Conservation (phyloP, 805 yeast species). For the Candida khao-thaluensis region DNA sequence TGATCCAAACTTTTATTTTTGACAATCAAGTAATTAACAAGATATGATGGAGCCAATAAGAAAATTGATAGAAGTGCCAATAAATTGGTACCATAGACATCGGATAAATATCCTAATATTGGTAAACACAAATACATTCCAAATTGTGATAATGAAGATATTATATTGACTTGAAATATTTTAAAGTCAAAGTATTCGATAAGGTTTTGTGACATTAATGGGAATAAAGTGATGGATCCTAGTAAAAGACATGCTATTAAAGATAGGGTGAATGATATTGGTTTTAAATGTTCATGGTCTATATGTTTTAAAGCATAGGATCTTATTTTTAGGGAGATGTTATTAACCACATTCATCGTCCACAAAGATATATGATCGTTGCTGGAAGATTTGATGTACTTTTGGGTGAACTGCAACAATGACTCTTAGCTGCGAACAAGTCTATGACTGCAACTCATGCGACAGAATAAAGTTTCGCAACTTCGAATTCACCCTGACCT, state of each 20-base stretch:
- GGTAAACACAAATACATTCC: slow-evolving; percentile 90
- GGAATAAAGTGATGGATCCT: slow-evolving; percentile 81
- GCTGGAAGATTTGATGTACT: too few relatives aligned
- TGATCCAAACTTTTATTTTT: background rate
- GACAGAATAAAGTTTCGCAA: too few relatives aligned
- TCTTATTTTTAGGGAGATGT: slow-evolving; percentile 6
- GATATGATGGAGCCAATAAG: slow-evolving; percentile 69
- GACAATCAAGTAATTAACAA: slow-evolving; percentile 24
- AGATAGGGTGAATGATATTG: slow-evolving; percentile 55
- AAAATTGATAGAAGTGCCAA: slow-evolving; percentile 60
- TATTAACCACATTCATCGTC: slow-evolving; percentile 5
- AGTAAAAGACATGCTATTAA: slow-evolving; percentile 67
- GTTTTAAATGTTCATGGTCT: slow-evolving; percentile 33
- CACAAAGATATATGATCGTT: too few relatives aligned
- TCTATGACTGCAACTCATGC: too few relatives aligned
- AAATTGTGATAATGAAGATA: slow-evolving; percentile 69
- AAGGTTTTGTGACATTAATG: slow-evolving; percentile 74
- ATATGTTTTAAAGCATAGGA: background rate
- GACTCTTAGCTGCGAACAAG: too few relatives aligned
- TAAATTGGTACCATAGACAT: slow-evolving; percentile 78
- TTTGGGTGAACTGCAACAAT: too few relatives aligned
- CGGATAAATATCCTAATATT: slow-evolving; percentile 75
- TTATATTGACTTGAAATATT: slow-evolving; percentile 64
- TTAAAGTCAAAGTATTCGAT: slow-evolving; percentile 56
- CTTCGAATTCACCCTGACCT: too few relatives aligned